phyloP scores from a whole-genome alignment of 306 rosid species.

The Canavalia ensiformis region DNA sequence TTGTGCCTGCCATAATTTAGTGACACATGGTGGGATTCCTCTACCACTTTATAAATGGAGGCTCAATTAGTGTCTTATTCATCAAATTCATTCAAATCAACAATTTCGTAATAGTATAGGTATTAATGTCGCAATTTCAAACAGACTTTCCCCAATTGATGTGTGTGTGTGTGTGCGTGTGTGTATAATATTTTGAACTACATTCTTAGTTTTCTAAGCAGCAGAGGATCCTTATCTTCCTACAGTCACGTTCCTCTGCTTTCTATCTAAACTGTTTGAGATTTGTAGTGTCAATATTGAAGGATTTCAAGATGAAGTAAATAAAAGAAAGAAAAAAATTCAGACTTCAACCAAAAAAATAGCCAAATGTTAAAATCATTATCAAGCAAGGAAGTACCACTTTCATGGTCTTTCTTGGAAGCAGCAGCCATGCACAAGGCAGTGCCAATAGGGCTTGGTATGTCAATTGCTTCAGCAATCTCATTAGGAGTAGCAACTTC shows the following conservation, averaged over 20 bases:
- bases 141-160: too few species aligned
- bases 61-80: too few species aligned
- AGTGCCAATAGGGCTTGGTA: constrained; percentile 83
- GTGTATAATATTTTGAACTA: neutral
- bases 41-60: too few species aligned
- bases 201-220: constrained; percentile 16
- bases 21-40: too few species aligned
- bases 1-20: too few species aligned
- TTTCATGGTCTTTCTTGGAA: constrained; percentile 93
- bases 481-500: constrained; percentile 88
- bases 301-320: constrained; percentile 34
- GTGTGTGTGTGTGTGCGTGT: too few species aligned
- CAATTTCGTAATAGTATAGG: too few species aligned
- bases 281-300: constrained; percentile 13
- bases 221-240: constrained; percentile 33
- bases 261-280: constrained; percentile 33
- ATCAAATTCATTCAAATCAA: too few species aligned
- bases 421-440: constrained; percentile 99
- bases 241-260: neutral
- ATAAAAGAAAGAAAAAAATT: constrained; percentile 6
- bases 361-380: constrained; percentile 35
- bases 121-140: too few species aligned
- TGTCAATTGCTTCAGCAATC: constrained; percentile 87
- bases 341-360: constrained; percentile 11
- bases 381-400: constrained; percentile 63